Evolutionary conservation across 2,329 filamentous ascomycete genomes (phyloP).

Genomic region (Sporothrix dimorphospora): DNA sequence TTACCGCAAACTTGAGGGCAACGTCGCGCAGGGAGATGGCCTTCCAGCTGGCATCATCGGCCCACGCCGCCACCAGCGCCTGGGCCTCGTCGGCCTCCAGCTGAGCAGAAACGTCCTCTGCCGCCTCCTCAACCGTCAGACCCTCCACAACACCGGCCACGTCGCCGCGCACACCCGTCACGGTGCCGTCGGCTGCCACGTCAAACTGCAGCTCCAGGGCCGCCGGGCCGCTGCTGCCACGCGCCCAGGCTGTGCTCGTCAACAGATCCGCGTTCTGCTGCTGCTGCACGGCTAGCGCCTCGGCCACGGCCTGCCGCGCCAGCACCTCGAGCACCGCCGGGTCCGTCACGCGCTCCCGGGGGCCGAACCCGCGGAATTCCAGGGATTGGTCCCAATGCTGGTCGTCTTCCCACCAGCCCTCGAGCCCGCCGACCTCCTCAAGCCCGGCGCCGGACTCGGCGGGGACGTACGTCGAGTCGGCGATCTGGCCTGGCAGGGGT

Average conservation of each 20-base stretch:
- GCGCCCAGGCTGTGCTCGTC: conserved; percentile 37
- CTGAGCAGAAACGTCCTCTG: conserved; percentile 28
- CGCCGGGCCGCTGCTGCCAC: conserved; percentile 42
- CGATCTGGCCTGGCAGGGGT: conserved; percentile 38
- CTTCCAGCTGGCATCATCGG: conserved; percentile 57
- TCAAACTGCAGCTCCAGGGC: conserved; percentile 46
- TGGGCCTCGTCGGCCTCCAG: conserved; percentile 45
- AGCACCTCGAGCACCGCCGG: conserved; percentile 51
- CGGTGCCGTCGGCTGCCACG: conserved; percentile 47
- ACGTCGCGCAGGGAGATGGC: conserved; percentile 58
- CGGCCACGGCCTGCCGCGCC: conserved; percentile 55
- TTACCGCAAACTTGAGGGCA: conserved; percentile 72
- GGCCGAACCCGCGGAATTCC: conserved; percentile 51
- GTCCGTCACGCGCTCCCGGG: conserved; percentile 47
- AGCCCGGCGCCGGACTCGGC: conserved; percentile 51
- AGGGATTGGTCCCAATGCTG: conserved; percentile 55
- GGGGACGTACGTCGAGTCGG: conserved; percentile 50
- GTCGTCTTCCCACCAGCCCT: conserved; percentile 58
- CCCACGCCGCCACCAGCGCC: conserved; percentile 51
- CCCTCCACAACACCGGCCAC: conserved; percentile 37
- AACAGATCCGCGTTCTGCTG: conserved; percentile 32
- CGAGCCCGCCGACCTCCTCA: conserved; percentile 51
- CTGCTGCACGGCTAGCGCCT: conserved; percentile 53
- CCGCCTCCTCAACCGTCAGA: conserved; percentile 34
- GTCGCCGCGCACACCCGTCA: conserved; percentile 38